Percentiles rank a stretch among this genome's conserved stretches.
phyloP scores from a whole-genome alignment of 1,284 basidiomycete species.

The Mycosarcoma mackinlayi region DNA sequence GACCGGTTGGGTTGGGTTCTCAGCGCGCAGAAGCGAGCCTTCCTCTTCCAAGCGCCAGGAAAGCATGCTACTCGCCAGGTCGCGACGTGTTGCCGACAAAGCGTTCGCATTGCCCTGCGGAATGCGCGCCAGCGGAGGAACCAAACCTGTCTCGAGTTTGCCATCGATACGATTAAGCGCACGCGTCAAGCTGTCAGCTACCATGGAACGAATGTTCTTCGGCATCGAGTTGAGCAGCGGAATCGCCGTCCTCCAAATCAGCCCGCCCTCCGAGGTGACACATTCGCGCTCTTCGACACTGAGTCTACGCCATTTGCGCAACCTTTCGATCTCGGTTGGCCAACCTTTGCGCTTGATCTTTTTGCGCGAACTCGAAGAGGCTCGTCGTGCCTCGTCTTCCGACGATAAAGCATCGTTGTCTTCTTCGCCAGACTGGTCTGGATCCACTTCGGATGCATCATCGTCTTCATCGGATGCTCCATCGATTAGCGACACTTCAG shows the following conservation, averaged over 20 bases:
- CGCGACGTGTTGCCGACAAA: slow-evolving; percentile 13
- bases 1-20: slow-evolving; percentile 2
- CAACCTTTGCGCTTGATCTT: slow-evolving; percentile 24
- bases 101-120: slow-evolving; percentile 9
- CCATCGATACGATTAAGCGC: slow-evolving; percentile 39
- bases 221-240: slow-evolving; percentile 45
- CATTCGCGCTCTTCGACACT: slow-evolving; percentile 47
- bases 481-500: slow-evolving; percentile 40
- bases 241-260: slow-evolving; percentile 53
- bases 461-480: slow-evolving; percentile 35
- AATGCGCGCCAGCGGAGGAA: slow-evolving; percentile 39
- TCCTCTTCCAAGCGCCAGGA: slow-evolving; percentile 45
- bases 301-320: slow-evolving; percentile 46
- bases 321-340: slow-evolving; percentile 34
- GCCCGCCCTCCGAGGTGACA: slow-evolving; percentile 47
- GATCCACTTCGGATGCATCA: slow-evolving; percentile 18
- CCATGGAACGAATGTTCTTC: slow-evolving; percentile 44
- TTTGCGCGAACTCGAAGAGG: neutral
- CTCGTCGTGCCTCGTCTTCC: slow-evolving; percentile 10
- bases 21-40: slow-evolving; percentile 17
- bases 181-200: slow-evolving; percentile 25
- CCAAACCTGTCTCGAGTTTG: slow-evolving; percentile 33
- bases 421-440: slow-evolving; percentile 11
- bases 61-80: slow-evolving; percentile 40
- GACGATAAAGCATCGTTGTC: slow-evolving; percentile 15